Evolutionary conservation across 768 basidiomycete species (phyloP).

Genomic region (Calocera cornea): DNA sequence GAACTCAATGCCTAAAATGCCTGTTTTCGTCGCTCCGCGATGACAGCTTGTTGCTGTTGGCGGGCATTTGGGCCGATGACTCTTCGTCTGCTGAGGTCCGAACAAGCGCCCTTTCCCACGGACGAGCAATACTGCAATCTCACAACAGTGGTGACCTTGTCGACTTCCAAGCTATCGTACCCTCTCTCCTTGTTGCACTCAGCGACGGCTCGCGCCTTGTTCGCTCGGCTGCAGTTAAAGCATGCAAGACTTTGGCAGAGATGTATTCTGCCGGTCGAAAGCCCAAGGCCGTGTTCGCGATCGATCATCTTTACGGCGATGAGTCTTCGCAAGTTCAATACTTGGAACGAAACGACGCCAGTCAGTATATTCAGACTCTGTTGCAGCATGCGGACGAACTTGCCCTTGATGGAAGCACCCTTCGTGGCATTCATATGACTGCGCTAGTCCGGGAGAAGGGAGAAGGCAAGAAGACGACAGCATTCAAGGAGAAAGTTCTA

Average conservation of each 20-base stretch:
- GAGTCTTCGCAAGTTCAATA: slow-evolving; percentile 46
- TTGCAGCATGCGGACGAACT: slow-evolving; percentile 11
- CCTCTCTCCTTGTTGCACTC: slow-evolving; percentile 51
- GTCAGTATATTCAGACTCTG: slow-evolving; percentile 35
- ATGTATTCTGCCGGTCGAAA: slow-evolving; percentile 28
- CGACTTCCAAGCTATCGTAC: slow-evolving; percentile 73
- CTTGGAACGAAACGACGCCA: slow-evolving; percentile 49
- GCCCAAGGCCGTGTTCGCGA: slow-evolving; percentile 48
- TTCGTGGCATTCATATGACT: slow-evolving; percentile 47
- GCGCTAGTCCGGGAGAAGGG: slow-evolving; percentile 34
- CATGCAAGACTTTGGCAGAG: slow-evolving; percentile 36
- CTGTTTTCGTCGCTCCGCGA: slow-evolving; percentile 58
- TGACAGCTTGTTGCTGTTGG: slow-evolving; percentile 66
- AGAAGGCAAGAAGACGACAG: slow-evolving; percentile 42
- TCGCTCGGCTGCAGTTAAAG: slow-evolving; percentile 43
- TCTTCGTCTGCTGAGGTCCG: neutral
- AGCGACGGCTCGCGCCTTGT: slow-evolving; percentile 32
- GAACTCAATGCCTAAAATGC: slow-evolving; percentile 42
- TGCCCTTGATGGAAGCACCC: slow-evolving; percentile 33
- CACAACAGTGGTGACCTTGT: slow-evolving; percentile 39
- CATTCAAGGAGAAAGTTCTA: slow-evolving; percentile 55
- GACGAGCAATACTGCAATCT: slow-evolving; percentile 66
- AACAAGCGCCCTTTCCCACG: slow-evolving; percentile 48
- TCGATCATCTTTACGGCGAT: slow-evolving; percentile 58
- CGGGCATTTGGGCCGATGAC: slow-evolving; percentile 43